Percentiles rank a stretch among this genome's conserved stretches.
These are phyloP conservation scores for Ascochyta viciae-villosae DNA, from an alignment of 2,329 filamentous ascomycete genomes.

Conservation along the genomic window DNA sequence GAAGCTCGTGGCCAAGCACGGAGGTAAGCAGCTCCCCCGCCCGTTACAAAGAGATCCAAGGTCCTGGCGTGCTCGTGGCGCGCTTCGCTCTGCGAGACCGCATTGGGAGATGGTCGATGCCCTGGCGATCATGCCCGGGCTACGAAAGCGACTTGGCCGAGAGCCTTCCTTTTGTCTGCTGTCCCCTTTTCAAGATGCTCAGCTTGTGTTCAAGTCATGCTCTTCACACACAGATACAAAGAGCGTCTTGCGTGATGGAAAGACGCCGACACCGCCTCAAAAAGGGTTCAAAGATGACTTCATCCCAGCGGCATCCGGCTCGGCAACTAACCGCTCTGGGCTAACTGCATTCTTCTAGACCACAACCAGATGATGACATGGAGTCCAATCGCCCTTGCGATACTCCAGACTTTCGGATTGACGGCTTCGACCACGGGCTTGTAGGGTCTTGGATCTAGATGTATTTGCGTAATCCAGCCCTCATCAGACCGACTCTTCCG, in stretches of 20 bases:
- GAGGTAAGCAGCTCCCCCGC: slow-evolving; percentile 37
- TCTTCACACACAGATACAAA: background rate
- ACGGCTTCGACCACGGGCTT: slow-evolving; percentile 23
- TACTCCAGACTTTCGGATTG: slow-evolving; percentile 31
- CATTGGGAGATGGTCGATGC: slow-evolving; percentile 10
- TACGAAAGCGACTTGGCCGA: background rate
- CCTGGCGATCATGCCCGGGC: slow-evolving; percentile 9
- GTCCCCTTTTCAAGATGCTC: background rate
- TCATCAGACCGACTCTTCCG: slow-evolving; percentile 15
- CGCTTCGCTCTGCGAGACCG: slow-evolving; percentile 14
- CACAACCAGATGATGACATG: slow-evolving; percentile 42
- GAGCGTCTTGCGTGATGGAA: slow-evolving; percentile 3
- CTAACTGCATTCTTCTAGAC: slow-evolving; percentile 25
- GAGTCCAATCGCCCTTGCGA: slow-evolving; percentile 32
- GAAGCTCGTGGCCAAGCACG: slow-evolving; percentile 47
- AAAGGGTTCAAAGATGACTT: slow-evolving; percentile 14
- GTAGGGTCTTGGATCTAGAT: slow-evolving; percentile 13
- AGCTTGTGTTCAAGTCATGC: background rate
- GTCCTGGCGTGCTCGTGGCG: slow-evolving; percentile 9
- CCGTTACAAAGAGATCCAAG: slow-evolving; percentile 17
- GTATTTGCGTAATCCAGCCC: slow-evolving; percentile 15
- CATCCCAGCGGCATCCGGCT: slow-evolving; percentile 15
- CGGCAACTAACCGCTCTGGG: slow-evolving; percentile 17
- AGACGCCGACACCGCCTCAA: slow-evolving; percentile 11
- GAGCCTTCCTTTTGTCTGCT: background rate